A percentile compares a stretch with the other conserved stretches of the same genome.
Evolutionary conservation across 202 grass and related monocot genomes (phyloP).

Genomic region (Carex sylvatica): DNA sequence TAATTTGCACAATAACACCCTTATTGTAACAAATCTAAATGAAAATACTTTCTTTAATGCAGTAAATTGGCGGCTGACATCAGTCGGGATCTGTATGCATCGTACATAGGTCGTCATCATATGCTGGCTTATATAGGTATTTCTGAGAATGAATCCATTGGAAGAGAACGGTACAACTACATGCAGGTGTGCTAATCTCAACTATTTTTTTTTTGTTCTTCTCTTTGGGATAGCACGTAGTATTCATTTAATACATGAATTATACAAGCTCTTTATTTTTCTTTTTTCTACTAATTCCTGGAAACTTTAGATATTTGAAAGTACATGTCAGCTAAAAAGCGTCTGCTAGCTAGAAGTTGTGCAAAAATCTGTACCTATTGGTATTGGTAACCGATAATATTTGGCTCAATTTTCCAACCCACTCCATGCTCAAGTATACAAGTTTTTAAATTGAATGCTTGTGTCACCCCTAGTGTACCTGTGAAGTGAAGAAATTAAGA

Average conservation of each 20-base stretch:
- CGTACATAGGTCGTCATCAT: constrained; percentile 80
- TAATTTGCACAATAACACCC: not conserved
- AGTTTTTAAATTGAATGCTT: too few relatives aligned
- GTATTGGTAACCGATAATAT: not conserved
- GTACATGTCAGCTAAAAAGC: not conserved
- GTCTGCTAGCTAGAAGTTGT: not conserved
- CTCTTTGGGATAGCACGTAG: not conserved
- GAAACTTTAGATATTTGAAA: not conserved
- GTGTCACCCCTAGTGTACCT: not conserved
- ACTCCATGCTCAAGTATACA: not conserved
- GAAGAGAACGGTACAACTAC: constrained; percentile 83
- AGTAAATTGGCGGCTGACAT: constrained; percentile 96
- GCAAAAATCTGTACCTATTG: not conserved
- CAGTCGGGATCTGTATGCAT: constrained; percentile 81
- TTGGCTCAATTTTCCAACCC: not conserved
- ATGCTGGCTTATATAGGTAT: constrained; percentile 84
- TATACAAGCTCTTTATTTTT: not conserved
- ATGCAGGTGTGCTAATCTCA: constrained; percentile 55
- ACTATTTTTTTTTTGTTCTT: not conserved
- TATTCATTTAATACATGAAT: not conserved
- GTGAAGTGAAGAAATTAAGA: not conserved
- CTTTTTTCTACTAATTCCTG: not conserved
- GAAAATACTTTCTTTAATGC: constrained; percentile 22
- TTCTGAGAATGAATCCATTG: constrained; percentile 93
- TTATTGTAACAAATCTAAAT: not conserved